A percentile compares a stretch with the other conserved stretches of the same genome.
Evolutionary conservation across 148 eudicot species (phyloP).

Genomic region (Chenopodium suecicum): DNA sequence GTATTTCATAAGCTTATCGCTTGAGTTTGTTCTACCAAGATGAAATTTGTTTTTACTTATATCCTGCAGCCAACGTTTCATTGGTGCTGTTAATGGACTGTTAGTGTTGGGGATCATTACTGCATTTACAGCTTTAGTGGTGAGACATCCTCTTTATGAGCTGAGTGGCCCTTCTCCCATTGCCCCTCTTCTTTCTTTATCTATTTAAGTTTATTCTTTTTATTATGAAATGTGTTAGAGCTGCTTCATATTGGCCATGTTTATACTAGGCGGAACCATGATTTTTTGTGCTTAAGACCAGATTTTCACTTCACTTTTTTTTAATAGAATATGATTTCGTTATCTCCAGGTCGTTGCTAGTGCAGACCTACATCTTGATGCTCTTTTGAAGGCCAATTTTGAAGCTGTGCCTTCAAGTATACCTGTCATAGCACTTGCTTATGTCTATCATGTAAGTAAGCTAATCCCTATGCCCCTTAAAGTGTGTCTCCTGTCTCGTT

Average conservation of each 20-base stretch:
- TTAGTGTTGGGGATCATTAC: conserved; percentile 67
- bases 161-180: neutral
- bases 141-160: conserved; percentile 35
- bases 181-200: neutral
- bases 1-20: neutral
- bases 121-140: conserved; percentile 83
- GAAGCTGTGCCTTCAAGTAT: conserved; percentile 83
- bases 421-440: conserved; percentile 85
- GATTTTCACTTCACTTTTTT: neutral
- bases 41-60: conserved; percentile 1
- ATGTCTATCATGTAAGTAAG: conserved; percentile 77
- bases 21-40: neutral
- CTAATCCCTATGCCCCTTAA: neutral
- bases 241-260: neutral
- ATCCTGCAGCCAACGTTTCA: conserved; percentile 70
- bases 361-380: conserved; percentile 80
- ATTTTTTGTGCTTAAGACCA: neutral
- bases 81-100: conserved; percentile 85
- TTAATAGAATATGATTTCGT: conserved; percentile 1
- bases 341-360: conserved; percentile 69
- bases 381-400: conserved; percentile 78
- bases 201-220: neutral
- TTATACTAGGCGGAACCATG: neutral
- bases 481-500: neutral
- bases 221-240: neutral